These are phyloP conservation scores for Plasmodiophora brassicae DNA, from an alignment of 208 protist genomes.

Conservation along the genomic window DNA sequence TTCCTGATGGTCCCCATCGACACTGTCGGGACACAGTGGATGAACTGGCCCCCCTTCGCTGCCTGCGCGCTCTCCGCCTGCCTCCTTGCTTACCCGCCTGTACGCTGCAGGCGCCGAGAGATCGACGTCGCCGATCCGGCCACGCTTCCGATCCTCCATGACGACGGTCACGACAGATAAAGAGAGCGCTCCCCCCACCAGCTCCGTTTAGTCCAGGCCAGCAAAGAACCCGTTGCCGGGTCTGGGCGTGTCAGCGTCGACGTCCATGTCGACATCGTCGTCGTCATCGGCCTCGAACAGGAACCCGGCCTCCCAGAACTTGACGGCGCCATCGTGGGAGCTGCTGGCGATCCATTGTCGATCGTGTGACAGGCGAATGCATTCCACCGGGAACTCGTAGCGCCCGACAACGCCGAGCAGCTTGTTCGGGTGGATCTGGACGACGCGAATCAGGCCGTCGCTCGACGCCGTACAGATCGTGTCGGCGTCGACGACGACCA, in stretches of 20 bases:
- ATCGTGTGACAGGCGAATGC: slow-evolving; percentile 19
- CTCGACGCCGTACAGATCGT: slow-evolving; percentile 37
- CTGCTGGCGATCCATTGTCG: not conserved
- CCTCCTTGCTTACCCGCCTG: not conserved
- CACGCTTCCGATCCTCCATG: no score
- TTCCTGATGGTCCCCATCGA: not conserved
- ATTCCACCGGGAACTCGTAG: slow-evolving; percentile 47
- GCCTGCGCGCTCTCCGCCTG: not conserved
- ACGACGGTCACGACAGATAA: no score
- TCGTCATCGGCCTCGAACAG: not conserved
- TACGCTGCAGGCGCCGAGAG: slow-evolving; percentile 4
- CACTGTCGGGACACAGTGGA: not conserved
- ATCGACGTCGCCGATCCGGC: no score
- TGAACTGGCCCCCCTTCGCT: not conserved
- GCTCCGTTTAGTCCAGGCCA: not conserved
- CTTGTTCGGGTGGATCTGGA: slow-evolving; percentile 45
- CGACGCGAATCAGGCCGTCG: slow-evolving; percentile 51
- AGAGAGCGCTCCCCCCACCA: no score
- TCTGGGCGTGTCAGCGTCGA: not conserved
- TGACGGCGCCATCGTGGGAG: slow-evolving; percentile 5
- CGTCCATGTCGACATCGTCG: not conserved
- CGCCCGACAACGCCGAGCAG: slow-evolving; percentile 53
- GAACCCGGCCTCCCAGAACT: slow-evolving; percentile 32
- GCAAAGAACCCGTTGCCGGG: not conserved
- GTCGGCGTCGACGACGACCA: slow-evolving; percentile 37